Evolutionary conservation across 202 grass and related monocot species (phyloP), one percentile per base, ranked within the genome.

Genomic region (Setaria viridis): DNA sequence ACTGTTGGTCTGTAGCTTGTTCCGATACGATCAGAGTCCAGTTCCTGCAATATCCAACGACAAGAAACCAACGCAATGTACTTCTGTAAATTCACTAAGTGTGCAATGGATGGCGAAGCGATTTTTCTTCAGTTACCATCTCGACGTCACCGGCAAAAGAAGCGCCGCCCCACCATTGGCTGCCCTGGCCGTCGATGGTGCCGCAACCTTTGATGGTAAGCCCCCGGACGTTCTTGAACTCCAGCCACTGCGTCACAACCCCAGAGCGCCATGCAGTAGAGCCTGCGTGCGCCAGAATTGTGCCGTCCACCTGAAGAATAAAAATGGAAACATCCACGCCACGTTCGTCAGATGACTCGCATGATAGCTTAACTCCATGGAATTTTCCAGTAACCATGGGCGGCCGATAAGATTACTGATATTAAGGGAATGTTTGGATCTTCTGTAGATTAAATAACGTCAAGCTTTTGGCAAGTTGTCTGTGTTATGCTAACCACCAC

Each of bases 221-320:
- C 13, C 88, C 85, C 45, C 20, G 84, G 7, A 90, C 79, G 29
- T 82, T 76, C 74, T 56, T 90, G 80, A 95, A 95, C 80, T 90
- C 64, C 15, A 95, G 84, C 93, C 90, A 95, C 29, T 86, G 85
- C 21, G 73, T 48, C 37, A 66, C 49, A 4, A 32, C 56, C 4
- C 83, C 80, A 9, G 87, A 51, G n/a, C 79, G 41, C 88, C 90
- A 95, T 1, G 59, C 70, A 9, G 63, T 76, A 4, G 80, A 80
- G 45, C 82, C 75, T 37, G 68, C 43, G 55, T 83, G 59, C 62
- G 88, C 88, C 12, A 92, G 41, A 9, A 95, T 92, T 41, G 70
- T 90, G 35, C 93, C 90, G 41, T 95, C 90, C 43, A 95, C 66
- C 93, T 95, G 88, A 78, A 86, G 88, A 69, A 25, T 25, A 25